A percentile compares a stretch with the other conserved stretches of the same genome.
phyloP scores from a whole-genome alignment of 1,284 basidiomycete species.

The Boletus hoseneyae region DNA sequence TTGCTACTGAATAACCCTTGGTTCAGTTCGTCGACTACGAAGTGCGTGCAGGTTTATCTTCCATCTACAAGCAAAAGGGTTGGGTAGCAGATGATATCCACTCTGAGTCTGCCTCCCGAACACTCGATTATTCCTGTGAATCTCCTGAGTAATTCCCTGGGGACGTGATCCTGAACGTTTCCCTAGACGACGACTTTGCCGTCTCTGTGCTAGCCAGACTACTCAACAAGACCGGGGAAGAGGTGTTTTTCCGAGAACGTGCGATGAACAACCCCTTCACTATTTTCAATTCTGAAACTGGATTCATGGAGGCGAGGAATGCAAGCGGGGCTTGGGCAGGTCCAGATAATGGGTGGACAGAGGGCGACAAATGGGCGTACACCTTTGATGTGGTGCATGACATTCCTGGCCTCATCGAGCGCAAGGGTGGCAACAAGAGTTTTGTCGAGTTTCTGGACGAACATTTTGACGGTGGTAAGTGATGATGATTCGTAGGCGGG shows the following conservation, averaged over 20 bases:
- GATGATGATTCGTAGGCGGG: not conserved
- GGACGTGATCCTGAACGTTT: not conserved
- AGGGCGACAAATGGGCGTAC: slow-evolving; percentile 85
- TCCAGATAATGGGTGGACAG: slow-evolving; percentile 69
- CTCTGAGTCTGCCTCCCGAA: slow-evolving; percentile 74
- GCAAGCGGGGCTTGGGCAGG: slow-evolving; percentile 72
- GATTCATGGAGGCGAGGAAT: slow-evolving; percentile 80
- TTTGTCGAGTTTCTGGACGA: slow-evolving; percentile 72
- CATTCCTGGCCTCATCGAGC: slow-evolving; percentile 58
- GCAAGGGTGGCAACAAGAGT: slow-evolving; percentile 59
- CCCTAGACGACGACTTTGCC: slow-evolving; percentile 76
- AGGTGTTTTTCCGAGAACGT: slow-evolving; percentile 52
- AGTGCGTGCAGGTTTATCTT: slow-evolving; percentile 74
- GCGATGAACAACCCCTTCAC: slow-evolving; percentile 56
- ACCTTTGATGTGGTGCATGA: slow-evolving; percentile 77
- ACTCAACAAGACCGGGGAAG: slow-evolving; percentile 49
- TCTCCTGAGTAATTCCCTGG: not conserved
- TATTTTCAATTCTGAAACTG: slow-evolving; percentile 70
- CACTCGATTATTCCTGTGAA: slow-evolving; percentile 76
- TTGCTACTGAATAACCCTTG: slow-evolving; percentile 3
- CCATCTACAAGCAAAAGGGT: slow-evolving; percentile 63
- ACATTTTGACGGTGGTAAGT: slow-evolving; percentile 66
- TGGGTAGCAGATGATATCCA: slow-evolving; percentile 81
- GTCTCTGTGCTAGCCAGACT: slow-evolving; percentile 58
- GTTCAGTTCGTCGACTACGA: slow-evolving; percentile 71